Conservation (phyloP, 78 protist species). For the Cavenderia fasciculata region DNA sequence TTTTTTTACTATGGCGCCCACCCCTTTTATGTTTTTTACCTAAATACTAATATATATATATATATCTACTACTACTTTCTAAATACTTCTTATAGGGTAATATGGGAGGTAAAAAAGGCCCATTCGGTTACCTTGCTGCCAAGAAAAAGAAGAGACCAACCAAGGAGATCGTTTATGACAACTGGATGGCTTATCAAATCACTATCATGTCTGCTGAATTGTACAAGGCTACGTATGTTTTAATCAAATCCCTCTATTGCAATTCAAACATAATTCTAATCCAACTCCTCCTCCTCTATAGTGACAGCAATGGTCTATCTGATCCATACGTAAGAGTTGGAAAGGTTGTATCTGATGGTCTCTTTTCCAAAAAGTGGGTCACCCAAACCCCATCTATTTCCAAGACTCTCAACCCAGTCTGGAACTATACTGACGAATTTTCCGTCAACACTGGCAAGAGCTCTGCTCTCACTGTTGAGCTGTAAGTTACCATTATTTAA, state of each 20-base stretch:
- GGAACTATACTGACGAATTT: neutral
- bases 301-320: neutral
- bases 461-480: neutral
- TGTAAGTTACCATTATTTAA: too few relatives aligned
- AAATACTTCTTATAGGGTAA: neutral
- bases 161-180: neutral
- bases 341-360: neutral
- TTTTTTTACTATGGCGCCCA: too few relatives aligned
- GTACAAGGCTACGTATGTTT: neutral
- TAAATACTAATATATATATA: too few relatives aligned
- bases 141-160: neutral
- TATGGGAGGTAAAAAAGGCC: neutral
- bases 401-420: neutral
- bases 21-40: too few relatives aligned
- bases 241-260: too few relatives aligned
- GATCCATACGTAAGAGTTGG: neutral
- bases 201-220: neutral
- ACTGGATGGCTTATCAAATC: neutral
- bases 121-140: neutral
- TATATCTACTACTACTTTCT: neutral
- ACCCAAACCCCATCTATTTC: neutral
- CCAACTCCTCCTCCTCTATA: too few relatives aligned
- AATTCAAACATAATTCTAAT: too few relatives aligned
- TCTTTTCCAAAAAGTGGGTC: neutral
- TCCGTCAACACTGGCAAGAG: neutral